Conservation (phyloP, 768 basidiomycete species). For the Hirschioporus abietinus region DNA sequence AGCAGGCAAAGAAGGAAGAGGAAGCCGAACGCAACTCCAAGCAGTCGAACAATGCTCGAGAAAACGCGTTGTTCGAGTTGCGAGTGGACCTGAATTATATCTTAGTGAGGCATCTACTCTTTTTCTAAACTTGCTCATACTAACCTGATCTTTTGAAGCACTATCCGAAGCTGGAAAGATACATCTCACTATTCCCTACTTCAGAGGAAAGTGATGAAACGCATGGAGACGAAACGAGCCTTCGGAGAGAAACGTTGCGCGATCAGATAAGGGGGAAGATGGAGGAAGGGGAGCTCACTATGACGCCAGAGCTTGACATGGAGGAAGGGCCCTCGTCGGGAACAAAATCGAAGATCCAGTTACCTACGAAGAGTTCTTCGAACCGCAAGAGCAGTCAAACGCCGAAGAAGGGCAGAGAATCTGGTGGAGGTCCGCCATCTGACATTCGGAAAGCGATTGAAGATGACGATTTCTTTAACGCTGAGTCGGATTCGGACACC, state of each 20-base stretch:
- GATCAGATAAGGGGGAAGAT: conserved; percentile 10
- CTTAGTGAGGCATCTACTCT: conserved; percentile 43
- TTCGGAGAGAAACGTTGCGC: conserved; percentile 3
- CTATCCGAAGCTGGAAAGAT: conserved; percentile 82
- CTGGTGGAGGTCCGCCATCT: conserved; percentile 10
- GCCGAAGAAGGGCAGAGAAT: conserved; percentile 52
- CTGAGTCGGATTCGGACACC: background rate
- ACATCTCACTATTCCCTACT: conserved; percentile 85
- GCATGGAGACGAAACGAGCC: conserved; percentile 8
- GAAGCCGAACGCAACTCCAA: conserved; percentile 30
- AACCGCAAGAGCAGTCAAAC: conserved; percentile 28
- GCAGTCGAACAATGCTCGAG: conserved; percentile 32
- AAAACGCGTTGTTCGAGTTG: conserved; percentile 48
- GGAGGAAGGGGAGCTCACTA: conserved; percentile 11
- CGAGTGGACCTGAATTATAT: conserved; percentile 92
- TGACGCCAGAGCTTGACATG: conserved; percentile 11
- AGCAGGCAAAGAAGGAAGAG: conserved; percentile 55
- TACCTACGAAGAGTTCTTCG: conserved; percentile 21
- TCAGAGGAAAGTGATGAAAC: conserved; percentile 10
- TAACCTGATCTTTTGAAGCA: conserved; percentile 41
- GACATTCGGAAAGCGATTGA: conserved; percentile 9
- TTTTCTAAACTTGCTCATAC: background rate
- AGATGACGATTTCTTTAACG: conserved; percentile 26
- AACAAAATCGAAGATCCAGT: conserved; percentile 16
- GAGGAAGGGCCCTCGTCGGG: conserved; percentile 16